Conservation (phyloP, 2,329 filamentous ascomycete genomes). For the Ophiosphaerella herpotricha region DNA sequence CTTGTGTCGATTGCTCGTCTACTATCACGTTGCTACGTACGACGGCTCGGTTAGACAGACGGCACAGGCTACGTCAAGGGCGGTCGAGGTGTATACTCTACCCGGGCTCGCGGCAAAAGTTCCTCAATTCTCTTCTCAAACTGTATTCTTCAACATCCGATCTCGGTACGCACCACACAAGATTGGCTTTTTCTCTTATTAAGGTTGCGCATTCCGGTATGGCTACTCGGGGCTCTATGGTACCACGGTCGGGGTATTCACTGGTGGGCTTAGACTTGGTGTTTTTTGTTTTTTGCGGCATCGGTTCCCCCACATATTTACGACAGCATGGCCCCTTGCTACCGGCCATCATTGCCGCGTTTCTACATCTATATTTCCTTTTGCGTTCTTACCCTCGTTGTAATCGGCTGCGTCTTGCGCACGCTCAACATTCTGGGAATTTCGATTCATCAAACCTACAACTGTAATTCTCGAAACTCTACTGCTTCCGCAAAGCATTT, state of each 20-base stretch:
- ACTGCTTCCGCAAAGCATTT: conserved; percentile 23
- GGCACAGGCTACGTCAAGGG: conserved; percentile 26
- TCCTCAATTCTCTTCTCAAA: conserved; percentile 25
- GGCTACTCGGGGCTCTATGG: conserved; percentile 27
- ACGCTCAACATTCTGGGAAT: conserved; percentile 38
- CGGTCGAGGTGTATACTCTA: conserved; percentile 17
- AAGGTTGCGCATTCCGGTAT: conserved; percentile 23
- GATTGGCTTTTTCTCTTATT: conserved; percentile 25
- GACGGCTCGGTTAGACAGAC: conserved; percentile 40
- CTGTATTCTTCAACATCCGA: conserved; percentile 33
- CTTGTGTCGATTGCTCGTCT: conserved; percentile 34
- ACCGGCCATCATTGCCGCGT: conserved; percentile 39
- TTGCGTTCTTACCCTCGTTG: conserved; percentile 47
- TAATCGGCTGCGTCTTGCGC: conserved; percentile 34
- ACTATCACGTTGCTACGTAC: conserved; percentile 38
- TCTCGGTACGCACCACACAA: conserved; percentile 19
- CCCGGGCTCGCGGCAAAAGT: conserved; percentile 32
- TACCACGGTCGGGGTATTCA: conserved; percentile 16
- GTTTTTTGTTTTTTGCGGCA: conserved; percentile 31
- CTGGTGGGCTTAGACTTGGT: conserved; percentile 32
- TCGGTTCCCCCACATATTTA: conserved; percentile 24
- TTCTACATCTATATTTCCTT: conserved; percentile 16
- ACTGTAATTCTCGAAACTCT: conserved; percentile 26
- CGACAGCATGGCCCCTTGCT: conserved; percentile 37
- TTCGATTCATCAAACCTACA: conserved; percentile 31